These are phyloP conservation scores for Boeremia lycopersici DNA, from an alignment of 2,329 filamentous ascomycete species.

Conservation along the genomic window DNA sequence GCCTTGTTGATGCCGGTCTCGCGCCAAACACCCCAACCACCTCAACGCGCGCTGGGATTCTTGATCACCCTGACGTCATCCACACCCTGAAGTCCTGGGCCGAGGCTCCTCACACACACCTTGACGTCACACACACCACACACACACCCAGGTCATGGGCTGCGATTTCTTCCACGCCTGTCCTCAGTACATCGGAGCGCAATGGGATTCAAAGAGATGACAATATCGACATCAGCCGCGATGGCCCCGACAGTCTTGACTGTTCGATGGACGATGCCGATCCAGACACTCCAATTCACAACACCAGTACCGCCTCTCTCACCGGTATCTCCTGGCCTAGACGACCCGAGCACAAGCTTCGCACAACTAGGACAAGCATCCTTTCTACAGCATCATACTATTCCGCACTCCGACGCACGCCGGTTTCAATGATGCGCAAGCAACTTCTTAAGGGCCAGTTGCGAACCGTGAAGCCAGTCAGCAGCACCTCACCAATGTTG, in stretches of 20 bases:
- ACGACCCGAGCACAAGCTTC: not conserved
- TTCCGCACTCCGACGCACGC: not conserved
- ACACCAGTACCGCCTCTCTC: slow-evolving; percentile 15
- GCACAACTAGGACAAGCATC: not conserved
- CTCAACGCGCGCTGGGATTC: not conserved
- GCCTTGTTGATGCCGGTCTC: slow-evolving; percentile 35
- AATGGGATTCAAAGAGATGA: not conserved
- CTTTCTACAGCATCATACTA: not conserved
- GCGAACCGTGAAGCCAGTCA: not conserved
- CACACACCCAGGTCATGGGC: not conserved
- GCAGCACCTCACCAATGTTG: not conserved
- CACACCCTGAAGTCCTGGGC: not conserved
- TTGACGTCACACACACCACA: not conserved
- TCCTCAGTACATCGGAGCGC: not conserved
- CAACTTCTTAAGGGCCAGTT: slow-evolving; percentile 11
- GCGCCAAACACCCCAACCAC: slow-evolving; percentile 19
- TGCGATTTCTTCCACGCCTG: not conserved
- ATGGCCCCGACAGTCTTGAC: slow-evolving; percentile 19
- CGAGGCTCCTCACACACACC: not conserved
- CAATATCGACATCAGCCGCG: slow-evolving; percentile 16
- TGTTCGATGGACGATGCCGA: slow-evolving; percentile 26
- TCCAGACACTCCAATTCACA: slow-evolving; percentile 20
- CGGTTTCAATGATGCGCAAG: slow-evolving; percentile 1
- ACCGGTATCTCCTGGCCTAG: not conserved
- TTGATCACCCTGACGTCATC: not conserved